phyloP scores from a whole-genome alignment of 192 early-diverging fungal species.

The Allomyces arbusculus region DNA sequence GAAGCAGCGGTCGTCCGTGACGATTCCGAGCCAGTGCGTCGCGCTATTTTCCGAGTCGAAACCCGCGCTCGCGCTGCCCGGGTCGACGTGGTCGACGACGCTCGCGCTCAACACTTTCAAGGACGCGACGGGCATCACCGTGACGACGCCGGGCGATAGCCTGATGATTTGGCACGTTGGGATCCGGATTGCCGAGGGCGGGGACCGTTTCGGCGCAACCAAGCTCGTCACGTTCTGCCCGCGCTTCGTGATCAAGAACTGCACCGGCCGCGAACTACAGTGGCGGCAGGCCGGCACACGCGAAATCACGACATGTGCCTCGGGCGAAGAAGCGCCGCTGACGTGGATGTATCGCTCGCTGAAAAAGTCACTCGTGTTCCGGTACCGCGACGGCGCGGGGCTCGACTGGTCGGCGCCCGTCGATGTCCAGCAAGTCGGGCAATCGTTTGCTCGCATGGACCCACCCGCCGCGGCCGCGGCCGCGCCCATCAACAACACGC shows the following conservation, averaged over 20 bases:
- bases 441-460: slow-evolving; percentile 55
- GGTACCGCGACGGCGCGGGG: slow-evolving; percentile 22
- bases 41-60: background rate
- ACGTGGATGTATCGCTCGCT: slow-evolving; percentile 39
- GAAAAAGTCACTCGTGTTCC: slow-evolving; percentile 46
- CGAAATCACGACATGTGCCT: slow-evolving; percentile 16
- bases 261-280: slow-evolving; percentile 42
- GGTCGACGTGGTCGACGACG: background rate
- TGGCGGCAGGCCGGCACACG: slow-evolving; percentile 49
- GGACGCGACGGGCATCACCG: background rate
- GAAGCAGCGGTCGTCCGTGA: background rate
- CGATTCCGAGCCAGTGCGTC: background rate
- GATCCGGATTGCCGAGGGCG: background rate
- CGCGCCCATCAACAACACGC: background rate
- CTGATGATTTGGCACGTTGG: background rate
- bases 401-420: slow-evolving; percentile 48
- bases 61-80: background rate
- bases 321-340: slow-evolving; percentile 37
- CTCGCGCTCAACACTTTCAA: background rate
- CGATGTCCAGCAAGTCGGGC: slow-evolving; percentile 69
- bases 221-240: slow-evolving; percentile 80
- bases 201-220: slow-evolving; percentile 27
- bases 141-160: background rate
- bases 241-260: slow-evolving; percentile 76
- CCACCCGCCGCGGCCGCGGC: slow-evolving; percentile 21